Percentiles rank a stretch among this genome's conserved stretches.
phyloP scores from a whole-genome alignment of 176 grass and related monocot genomes.

The Avena eriantha region DNA sequence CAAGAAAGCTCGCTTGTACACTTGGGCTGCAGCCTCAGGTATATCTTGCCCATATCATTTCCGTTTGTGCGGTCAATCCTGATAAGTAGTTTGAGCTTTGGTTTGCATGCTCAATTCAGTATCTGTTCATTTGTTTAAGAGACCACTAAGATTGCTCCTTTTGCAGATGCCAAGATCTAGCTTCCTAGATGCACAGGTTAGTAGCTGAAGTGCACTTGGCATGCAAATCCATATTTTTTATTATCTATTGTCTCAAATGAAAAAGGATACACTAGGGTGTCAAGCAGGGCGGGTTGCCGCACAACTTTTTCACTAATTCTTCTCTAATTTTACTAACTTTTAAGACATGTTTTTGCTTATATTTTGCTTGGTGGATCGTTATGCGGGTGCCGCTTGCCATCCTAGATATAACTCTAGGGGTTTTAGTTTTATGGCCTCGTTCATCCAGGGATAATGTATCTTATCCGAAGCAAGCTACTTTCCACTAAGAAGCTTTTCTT shows the following conservation, averaged over 20 bases:
- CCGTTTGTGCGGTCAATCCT: conserved; percentile 20
- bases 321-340: too few relatives aligned
- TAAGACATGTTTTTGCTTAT: too few relatives aligned
- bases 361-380: too few relatives aligned
- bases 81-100: conserved; percentile 9
- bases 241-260: conserved; percentile 10
- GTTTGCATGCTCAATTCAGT: neutral
- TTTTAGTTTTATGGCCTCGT: conserved; percentile 1
- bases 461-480: neutral
- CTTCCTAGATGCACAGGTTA: neutral
- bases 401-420: neutral
- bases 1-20: neutral
- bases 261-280: too few relatives aligned
- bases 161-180: conserved; percentile 4
- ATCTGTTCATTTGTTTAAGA: conserved; percentile 34
- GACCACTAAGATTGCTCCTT: neutral
- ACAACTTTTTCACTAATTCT: too few relatives aligned
- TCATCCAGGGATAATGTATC: neutral
- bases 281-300: too few relatives aligned
- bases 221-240: conserved; percentile 7
- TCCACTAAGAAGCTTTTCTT: neutral
- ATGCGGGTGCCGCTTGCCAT: too few relatives aligned
- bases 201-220: neutral
- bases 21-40: neutral
- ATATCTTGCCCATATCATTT: neutral